Base-by-base conservation (phyloP, 306 rosid species). In the Prosopis cineraria region DNA sequence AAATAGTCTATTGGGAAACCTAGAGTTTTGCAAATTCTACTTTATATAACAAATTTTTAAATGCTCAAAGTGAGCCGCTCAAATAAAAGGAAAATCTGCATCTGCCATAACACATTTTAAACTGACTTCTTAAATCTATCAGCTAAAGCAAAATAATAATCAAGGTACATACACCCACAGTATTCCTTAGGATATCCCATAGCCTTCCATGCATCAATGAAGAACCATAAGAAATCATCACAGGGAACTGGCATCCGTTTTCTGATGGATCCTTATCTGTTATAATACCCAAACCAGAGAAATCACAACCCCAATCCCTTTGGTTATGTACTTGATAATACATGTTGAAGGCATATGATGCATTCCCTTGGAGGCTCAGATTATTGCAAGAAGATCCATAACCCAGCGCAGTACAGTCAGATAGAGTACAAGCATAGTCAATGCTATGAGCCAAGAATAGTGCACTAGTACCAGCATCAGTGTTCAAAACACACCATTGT, bases 331-430 rank as follows among this genome's bases (percentile, higher is more conserved):
- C 80, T 81, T 93, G 98, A 81, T 86, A 93, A 73, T 88, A 93
- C 97, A 93, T 93, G 86, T 93, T 93, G 66, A 93, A 93, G 40
- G 98, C 98, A 85, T 91, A 93, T 59, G 98, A 95, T 7, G 98
- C 98, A 88, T 95, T 95, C 20, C 90, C 93, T 81, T 82, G 36
- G 0, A 69, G 82, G 48, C 70, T 91, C 19, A 95, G 79, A 27
- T 80, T 56, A 78, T 84, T 90, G 77, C 98, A 95, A n/a, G 98
- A 95, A 67, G 89, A 92, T 3, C 98, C 98, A 86, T 83, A 93
- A 1, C 95, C 98, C 67, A 95, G n/a, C 19, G 97, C 84, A 41
- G 98, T 95, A 60, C 98, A 95, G 80, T 95, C 98, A 17, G 98
- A 91, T 36, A 75, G 37, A 84, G 90, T 88, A 80, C 98, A 93